Base-by-base conservation (phyloP, 2,329 filamentous ascomycete genomes). In the Teratosphaeria epicoccoides region DNA sequence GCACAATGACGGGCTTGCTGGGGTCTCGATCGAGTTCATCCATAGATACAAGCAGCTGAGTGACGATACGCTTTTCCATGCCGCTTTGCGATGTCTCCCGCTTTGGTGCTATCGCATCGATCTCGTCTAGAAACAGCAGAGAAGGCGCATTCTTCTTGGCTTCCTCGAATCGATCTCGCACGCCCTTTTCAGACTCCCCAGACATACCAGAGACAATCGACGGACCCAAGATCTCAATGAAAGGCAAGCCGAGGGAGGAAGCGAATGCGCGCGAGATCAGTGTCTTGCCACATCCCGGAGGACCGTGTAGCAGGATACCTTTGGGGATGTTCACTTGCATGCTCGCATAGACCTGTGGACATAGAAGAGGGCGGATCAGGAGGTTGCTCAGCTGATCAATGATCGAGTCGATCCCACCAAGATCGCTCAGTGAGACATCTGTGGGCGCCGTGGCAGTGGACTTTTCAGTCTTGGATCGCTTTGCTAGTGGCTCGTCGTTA, bases 31-130 rank as follows among this genome's bases (percentile, higher is more conserved):
- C 78, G 40, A 97, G 75, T 51, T 73, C 83, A 62, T 89, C 86
- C 85, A 97, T 94, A 52, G 89, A 94, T 20, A 85, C 84, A 51
- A 88, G 74, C 57, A 97, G 81, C 63, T 95, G 87, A 0, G 83
- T 81, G 11, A 94, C 84, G 56, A 94, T 93, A 49, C 89, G 77
- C 64, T 88, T 87, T 66, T 95, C 89, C 81, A 94, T 91, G 58
- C 95, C 88, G 62, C 85, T 84, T 62, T 93, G 86, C 1, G 85
- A 82, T 50, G 81, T 87, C 56, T 95, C 88, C 51, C 86, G 78
- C 67, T 94, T 95, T 0, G 87, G 87, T 47, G 89, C 87, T 61
- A 97, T 93, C 3, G 85, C 84, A 68, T 98, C 90, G 49, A 97
- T 87, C 60, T 95, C 85, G 59, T 95, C 89, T 52, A 97, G 86